Percentiles rank a stretch among this genome's conserved stretches.
Conservation (phyloP, 1,284 basidiomycete species). For the Vanrija humicola region DNA sequence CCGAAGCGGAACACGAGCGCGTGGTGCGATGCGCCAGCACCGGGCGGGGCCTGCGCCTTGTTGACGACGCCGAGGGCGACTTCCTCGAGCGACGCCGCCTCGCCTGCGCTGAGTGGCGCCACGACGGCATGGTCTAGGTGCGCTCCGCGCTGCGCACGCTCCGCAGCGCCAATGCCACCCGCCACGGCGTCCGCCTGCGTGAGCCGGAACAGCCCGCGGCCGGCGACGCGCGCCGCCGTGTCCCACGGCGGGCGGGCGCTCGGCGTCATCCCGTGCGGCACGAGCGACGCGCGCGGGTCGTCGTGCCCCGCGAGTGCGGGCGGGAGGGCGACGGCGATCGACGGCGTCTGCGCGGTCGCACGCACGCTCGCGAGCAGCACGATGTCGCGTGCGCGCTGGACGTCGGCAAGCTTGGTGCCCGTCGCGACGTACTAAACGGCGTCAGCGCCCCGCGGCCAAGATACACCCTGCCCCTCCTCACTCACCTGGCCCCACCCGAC, state of each 20-base stretch:
- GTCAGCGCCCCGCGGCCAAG: too few species aligned
- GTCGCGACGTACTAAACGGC: background rate
- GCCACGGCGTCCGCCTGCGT: background rate
- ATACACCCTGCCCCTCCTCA: too few species aligned
- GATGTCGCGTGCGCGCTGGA: constrained; percentile 5
- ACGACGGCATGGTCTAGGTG: background rate
- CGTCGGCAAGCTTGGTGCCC: background rate
- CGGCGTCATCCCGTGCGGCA: constrained; percentile 7
- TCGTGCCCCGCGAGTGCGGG: background rate
- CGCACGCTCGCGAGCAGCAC: background rate
- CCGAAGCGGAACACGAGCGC: constrained; percentile 3
- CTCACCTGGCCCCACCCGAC: background rate
- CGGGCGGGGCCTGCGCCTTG: background rate
- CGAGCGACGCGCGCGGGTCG: background rate
- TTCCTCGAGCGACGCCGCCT: too few species aligned
- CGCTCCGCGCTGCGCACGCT: constrained; percentile 1
- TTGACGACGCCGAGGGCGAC: background rate
- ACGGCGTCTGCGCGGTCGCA: background rate
- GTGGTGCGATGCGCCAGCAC: background rate
- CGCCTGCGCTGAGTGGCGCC: background rate
- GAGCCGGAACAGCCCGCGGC: constrained; percentile 12
- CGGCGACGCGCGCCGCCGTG: background rate
- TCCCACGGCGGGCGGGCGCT: constrained; percentile 9
- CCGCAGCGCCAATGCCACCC: background rate
- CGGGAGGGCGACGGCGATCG: background rate